These are phyloP conservation scores for Trypanosoma vivax DNA, from an alignment of 208 protist species.

Conservation along the genomic window DNA sequence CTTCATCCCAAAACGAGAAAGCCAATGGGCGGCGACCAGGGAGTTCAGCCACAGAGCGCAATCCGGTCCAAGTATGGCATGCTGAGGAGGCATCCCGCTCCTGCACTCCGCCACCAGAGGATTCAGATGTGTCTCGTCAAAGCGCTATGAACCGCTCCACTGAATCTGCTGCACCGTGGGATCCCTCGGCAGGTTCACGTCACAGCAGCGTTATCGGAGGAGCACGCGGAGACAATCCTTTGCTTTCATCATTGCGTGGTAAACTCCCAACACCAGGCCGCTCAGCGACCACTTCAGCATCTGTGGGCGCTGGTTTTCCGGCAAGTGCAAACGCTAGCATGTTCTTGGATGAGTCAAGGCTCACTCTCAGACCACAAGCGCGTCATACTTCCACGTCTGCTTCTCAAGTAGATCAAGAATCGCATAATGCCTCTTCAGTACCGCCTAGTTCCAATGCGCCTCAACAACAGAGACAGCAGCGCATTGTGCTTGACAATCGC, in stretches of 20 bases:
- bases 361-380: constrained; percentile 1
- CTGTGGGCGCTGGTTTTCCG: constrained; percentile 11
- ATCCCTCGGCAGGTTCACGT: constrained; percentile 33
- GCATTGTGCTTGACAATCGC: constrained; percentile 14
- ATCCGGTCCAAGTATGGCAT: constrained; percentile 2
- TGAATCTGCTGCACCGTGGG: constrained; percentile 66
- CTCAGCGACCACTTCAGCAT: constrained; percentile 13
- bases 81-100: constrained; percentile 38
- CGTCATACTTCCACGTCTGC: constrained; percentile 10
- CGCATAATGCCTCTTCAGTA: constrained; percentile 9
- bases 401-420: constrained; percentile 18
- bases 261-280: constrained; percentile 21
- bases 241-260: constrained; percentile 35
- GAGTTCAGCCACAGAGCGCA: neutral
- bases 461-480: constrained; percentile 6
- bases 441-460: constrained; percentile 8
- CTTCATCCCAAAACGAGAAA: neutral
- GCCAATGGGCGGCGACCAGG: neutral
- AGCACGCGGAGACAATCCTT: constrained; percentile 51
- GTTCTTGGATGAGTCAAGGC: constrained; percentile 11
- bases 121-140: constrained; percentile 24
- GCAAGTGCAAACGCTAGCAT: constrained; percentile 17
- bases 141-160: constrained; percentile 36
- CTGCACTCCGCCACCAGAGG: constrained; percentile 64
- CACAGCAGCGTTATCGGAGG: constrained; percentile 30